Base-by-base conservation (phyloP, 768 basidiomycete species). In the Daedaleopsis sinensis region DNA sequence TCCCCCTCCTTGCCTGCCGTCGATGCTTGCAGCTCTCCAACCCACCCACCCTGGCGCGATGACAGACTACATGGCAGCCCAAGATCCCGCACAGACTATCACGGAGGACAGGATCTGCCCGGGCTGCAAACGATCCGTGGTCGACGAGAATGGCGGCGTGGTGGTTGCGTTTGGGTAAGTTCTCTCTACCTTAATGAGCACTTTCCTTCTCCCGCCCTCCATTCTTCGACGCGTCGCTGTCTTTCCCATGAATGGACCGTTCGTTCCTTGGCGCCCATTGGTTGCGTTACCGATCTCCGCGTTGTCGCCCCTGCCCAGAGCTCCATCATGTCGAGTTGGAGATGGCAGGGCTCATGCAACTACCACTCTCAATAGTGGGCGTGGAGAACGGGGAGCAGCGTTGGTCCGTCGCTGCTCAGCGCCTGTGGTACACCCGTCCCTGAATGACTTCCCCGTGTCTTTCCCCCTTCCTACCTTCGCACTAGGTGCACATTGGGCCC, bases 161-260 rank as follows among this genome's bases (percentile, higher is more conserved):
- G 95, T 98, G 44, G 96, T 98, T 69, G 93, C 94, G 43, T 97
- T 98, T 72, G 96, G 96, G 94, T 96, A 70, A 72, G 91, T 83
- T 39, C 44, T 39, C 24, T n/a, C 56, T 61, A 16, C n/a, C 13
- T 44, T 57, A 50, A 64, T 64, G 39, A 54, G 38, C 57, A 59
- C 42, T 44, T 24, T 37, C 39, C n/a, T 57, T 38, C 44, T 43
- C 15, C 37, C 38, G 42, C 18, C 37, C 44, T 27, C 50, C 13
- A 53, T 15, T 49, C 21, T 57, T 35, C 16, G 35, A 35, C 15
- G 27, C 44, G 13, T 21, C 36, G 36, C 48, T 24, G 38, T 19
- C 47, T 42, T 19, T 24, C 11, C 15, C 19, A 50, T 35, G 32
- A 52, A 52, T n/a, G 18, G 39, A 11, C 39, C 39, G 18, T 42